A percentile compares a stretch with the other conserved stretches of the same genome.
phyloP scores from a whole-genome alignment of 495 filamentous ascomycete genomes.

The Tuber borchii region DNA sequence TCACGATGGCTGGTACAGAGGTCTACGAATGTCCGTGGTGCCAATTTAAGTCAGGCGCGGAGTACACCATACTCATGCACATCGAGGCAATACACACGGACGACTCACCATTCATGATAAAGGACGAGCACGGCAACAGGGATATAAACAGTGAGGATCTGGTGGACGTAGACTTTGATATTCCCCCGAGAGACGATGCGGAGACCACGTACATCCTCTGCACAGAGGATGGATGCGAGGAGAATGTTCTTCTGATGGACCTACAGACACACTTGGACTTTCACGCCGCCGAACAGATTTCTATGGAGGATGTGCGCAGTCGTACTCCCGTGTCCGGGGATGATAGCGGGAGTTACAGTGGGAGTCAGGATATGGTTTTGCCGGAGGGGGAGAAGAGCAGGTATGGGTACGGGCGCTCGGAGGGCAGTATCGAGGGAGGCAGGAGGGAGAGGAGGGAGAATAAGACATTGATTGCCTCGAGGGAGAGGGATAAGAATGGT shows the following conservation, averaged over 20 bases:
- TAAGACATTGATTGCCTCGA: constrained; percentile 22
- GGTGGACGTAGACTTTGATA: constrained; percentile 18
- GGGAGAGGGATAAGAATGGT: constrained; percentile 15
- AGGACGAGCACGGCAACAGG: constrained; percentile 35
- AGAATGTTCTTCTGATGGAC: constrained; percentile 55
- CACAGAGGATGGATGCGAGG: constrained; percentile 64
- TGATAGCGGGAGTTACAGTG: constrained; percentile 25
- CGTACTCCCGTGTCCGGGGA: constrained; percentile 19
- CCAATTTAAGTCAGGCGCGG: constrained; percentile 42
- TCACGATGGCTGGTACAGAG: background rate
- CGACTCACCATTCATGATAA: constrained; percentile 52
- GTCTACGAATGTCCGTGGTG: constrained; percentile 47
- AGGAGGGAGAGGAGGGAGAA: constrained; percentile 13
- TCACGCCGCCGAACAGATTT: constrained; percentile 57
- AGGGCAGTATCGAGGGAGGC: constrained; percentile 20
- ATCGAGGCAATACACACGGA: constrained; percentile 55
- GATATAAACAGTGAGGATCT: constrained; percentile 10
- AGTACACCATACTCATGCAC: constrained; percentile 50
- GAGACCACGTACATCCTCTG: constrained; percentile 57
- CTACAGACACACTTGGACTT: constrained; percentile 68
- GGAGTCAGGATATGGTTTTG: constrained; percentile 18
- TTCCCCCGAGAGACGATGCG: constrained; percentile 23
- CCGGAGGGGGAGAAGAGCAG: constrained; percentile 25
- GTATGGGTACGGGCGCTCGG: constrained; percentile 24
- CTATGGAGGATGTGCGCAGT: constrained; percentile 46